Percentiles rank a stretch among this genome's conserved stretches.
These are phyloP conservation scores for Onygenales sp. DNA, from an alignment of 2,329 filamentous ascomycete species.

Conservation along the genomic window DNA sequence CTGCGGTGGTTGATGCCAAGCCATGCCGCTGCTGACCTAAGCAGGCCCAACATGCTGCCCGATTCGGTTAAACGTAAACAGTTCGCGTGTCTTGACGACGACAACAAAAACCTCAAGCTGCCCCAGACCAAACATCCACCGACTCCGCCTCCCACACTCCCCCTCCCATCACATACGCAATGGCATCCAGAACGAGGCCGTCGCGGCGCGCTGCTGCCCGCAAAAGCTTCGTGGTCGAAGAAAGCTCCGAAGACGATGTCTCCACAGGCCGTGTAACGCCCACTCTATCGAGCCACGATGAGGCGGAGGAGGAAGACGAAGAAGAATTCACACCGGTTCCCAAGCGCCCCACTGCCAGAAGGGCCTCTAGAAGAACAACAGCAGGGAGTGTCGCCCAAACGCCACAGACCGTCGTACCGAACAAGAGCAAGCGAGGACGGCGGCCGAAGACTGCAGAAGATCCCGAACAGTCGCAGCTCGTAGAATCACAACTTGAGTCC, in stretches of 20 bases:
- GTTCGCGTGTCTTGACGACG: not conserved
- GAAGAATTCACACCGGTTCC: constrained; percentile 75
- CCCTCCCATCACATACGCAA: constrained; percentile 12
- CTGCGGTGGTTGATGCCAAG: constrained; percentile 5
- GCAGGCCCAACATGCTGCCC: not conserved
- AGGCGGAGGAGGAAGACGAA: constrained; percentile 54
- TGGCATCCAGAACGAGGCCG: constrained; percentile 40
- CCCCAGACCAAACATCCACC: constrained; percentile 1
- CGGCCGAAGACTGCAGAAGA: constrained; percentile 32
- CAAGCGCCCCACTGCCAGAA: constrained; percentile 46
- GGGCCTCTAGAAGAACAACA: constrained; percentile 48
- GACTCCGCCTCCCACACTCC: not conserved
- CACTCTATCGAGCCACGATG: constrained; percentile 35
- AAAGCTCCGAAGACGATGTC: constrained; percentile 62
- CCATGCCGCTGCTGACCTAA: constrained; percentile 3
- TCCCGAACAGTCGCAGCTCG: not conserved
- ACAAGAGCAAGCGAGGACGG: constrained; percentile 27
- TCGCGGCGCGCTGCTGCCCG: constrained; percentile 54
- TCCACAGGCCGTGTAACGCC: constrained; percentile 40
- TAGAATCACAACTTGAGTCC: too few species aligned
- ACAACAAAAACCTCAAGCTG: constrained; percentile 5
- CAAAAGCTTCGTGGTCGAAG: constrained; percentile 66
- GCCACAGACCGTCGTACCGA: constrained; percentile 21
- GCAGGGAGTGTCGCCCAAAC: constrained; percentile 41
- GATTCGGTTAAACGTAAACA: constrained; percentile 14